These are phyloP conservation scores for Gaeumannomyces sp. DNA, from an alignment of 2,329 filamentous ascomycete species.

Conservation along the genomic window DNA sequence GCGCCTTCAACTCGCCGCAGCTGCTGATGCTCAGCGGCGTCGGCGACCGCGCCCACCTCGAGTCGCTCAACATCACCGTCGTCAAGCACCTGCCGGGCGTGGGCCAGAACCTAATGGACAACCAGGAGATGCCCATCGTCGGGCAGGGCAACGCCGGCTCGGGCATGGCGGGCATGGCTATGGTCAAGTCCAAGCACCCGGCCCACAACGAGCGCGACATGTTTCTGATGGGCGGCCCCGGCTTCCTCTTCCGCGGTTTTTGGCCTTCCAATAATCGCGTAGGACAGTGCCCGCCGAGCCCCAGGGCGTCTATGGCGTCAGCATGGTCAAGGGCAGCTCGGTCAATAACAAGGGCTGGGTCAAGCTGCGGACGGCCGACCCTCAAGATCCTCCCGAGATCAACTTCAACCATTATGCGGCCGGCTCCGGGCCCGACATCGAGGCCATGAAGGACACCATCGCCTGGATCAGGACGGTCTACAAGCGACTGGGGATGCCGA, in stretches of 20 bases:
- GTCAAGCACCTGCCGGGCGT: constrained; percentile 41
- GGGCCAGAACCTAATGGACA: constrained; percentile 44
- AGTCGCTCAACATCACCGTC: constrained; percentile 36
- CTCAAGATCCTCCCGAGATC: constrained; percentile 57
- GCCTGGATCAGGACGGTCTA: constrained; percentile 24
- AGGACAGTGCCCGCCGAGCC: constrained; percentile 24
- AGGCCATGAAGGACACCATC: constrained; percentile 29
- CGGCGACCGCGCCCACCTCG: constrained; percentile 25
- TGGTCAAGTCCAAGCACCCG: constrained; percentile 25
- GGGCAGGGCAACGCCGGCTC: constrained; percentile 16
- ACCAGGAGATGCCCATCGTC: constrained; percentile 33
- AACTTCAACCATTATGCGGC: constrained; percentile 52
- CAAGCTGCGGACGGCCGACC: constrained; percentile 51
- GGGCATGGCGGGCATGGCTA: constrained; percentile 19
- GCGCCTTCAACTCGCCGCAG: constrained; percentile 44
- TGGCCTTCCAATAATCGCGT: constrained; percentile 37
- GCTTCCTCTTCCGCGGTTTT: constrained; percentile 46
- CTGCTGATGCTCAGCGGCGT: constrained; percentile 36
- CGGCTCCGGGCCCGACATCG: constrained; percentile 39
- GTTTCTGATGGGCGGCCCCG: constrained; percentile 46
- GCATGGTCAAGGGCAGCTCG: constrained; percentile 35
- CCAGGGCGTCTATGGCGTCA: constrained; percentile 27
- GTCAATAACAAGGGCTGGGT: constrained; percentile 58
- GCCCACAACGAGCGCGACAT: constrained; percentile 39
- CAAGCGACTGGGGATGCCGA: constrained; percentile 18